Base-by-base conservation (phyloP, 192 early-diverging fungal species). In the Coemansia sp. region DNA sequence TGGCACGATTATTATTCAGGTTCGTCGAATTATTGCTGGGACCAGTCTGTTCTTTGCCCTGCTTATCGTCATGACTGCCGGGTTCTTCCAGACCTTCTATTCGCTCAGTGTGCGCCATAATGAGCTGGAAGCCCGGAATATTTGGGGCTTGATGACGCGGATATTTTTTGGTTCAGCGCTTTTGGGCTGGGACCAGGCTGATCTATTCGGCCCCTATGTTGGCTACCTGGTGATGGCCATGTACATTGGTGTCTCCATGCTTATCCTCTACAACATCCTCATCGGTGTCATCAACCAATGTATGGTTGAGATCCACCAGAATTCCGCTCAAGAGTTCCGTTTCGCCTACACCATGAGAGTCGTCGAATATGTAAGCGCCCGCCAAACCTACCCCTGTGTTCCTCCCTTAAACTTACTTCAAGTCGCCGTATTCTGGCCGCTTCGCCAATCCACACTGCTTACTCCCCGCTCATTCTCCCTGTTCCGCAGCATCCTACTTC, bases 201-300 rank as follows among this genome's bases (percentile, higher is more conserved):
- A 65, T 40, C 26, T 64, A 18, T 72, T 72, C 26, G 69, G 69
- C 1, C 61, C 61, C 9, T 56, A 65, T 40, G 63, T 72, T 20
- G 69, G 69, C 5, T 55, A 60, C 41, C 14, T 62, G 18, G 62
- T 42, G 11, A 71, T 71, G 69, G 48, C 55, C 47, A 71, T 60
- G 62, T 71, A 71, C 19, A 71, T 71, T 39, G 69, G 57, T 42
- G 63, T 71, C n/a, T 71, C 69, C 14, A 65, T 71, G 62, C 62
- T 71, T 14, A 65, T 71, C 7, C 59, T 71, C 10, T 71, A 71
- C 44, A 71, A 71, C 53, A 71, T 71, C 38, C 57, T 71, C 19
- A 71, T 71, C 23, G 69, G 69, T 13, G 69, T 71, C 35, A 71
- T 71, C 53, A 71, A 71, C 50, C 69, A 71, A 47, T 64, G 62